Percentiles rank a stretch among this genome's conserved stretches.
These are phyloP conservation scores for Gyrodon lividus DNA, from an alignment of 768 basidiomycete genomes.

Conservation along the genomic window DNA sequence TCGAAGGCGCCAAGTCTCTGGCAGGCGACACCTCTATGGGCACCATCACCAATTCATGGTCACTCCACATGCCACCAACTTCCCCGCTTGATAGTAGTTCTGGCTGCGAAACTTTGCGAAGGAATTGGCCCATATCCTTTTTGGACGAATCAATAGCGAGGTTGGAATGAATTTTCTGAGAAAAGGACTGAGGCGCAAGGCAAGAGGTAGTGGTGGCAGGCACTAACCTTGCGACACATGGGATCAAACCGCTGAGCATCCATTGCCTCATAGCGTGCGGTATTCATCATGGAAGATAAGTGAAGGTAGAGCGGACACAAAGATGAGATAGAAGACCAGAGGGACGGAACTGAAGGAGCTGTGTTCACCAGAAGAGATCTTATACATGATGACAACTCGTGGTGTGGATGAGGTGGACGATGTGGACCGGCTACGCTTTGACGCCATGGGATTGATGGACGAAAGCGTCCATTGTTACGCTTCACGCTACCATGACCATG, in stretches of 20 bases:
- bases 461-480: conserved; percentile 15
- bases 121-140: conserved; percentile 28
- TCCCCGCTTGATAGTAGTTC: conserved; percentile 14
- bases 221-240: conserved; percentile 29
- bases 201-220: conserved; percentile 8
- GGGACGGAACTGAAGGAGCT: conserved; percentile 26
- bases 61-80: conserved; percentile 34
- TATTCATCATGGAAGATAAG: conserved; percentile 28
- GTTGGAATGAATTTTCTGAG: conserved; percentile 19
- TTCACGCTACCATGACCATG: conserved; percentile 9
- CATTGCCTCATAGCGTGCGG: conserved; percentile 29
- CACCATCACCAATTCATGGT: conserved; percentile 34
- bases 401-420: conserved; percentile 22
- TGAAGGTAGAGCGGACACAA: conserved; percentile 28
- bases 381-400: conserved; percentile 26
- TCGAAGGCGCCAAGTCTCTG: conserved; percentile 11
- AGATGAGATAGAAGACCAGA: conserved; percentile 27
- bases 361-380: conserved; percentile 20
- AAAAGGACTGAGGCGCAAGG: conserved; percentile 22
- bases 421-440: conserved; percentile 19
- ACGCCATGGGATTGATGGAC: conserved; percentile 19
- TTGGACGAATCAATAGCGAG: conserved; percentile 10
- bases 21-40: conserved; percentile 25
- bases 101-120: conserved; percentile 23
- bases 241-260: conserved; percentile 35